phyloP scores from a whole-genome alignment of 192 early-diverging fungal species.

The Lobulomyces angularis region DNA sequence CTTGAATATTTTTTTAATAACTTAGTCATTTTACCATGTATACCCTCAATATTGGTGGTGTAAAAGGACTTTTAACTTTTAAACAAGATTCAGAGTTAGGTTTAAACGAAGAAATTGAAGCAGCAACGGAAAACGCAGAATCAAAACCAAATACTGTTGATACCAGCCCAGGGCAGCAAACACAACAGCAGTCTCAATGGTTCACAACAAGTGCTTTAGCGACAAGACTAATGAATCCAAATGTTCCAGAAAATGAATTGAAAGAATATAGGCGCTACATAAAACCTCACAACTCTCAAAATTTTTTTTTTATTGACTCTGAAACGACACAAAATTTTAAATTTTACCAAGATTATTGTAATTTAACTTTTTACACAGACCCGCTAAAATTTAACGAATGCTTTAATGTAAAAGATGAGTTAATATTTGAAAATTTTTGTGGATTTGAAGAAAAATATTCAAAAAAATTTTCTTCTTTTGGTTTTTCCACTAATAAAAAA shows the following conservation, averaged over 20 bases:
- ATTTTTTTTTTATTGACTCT: too few relatives aligned
- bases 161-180: conserved; percentile 6
- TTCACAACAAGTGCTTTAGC: conserved; percentile 35
- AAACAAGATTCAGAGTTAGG: background rate
- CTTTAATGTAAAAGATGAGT: too few relatives aligned
- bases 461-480: too few relatives aligned
- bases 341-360: too few relatives aligned
- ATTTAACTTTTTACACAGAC: too few relatives aligned
- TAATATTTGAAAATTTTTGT: too few relatives aligned
- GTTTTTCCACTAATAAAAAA: too few relatives aligned
- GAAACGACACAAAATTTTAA: too few relatives aligned
- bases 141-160: background rate
- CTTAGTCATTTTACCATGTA: background rate
- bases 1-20: conserved; percentile 1
- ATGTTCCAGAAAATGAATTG: conserved; percentile 28
- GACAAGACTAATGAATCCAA: conserved; percentile 29
- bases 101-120: conserved; percentile 1
- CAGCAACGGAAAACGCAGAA: conserved; percentile 3
- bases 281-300: too few relatives aligned
- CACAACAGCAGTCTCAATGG: conserved; percentile 15
- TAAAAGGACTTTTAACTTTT: conserved; percentile 5
- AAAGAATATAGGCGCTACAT: conserved; percentile 47
- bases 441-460: too few relatives aligned
- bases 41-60: conserved; percentile 39
- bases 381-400: too few relatives aligned